Evolutionary conservation across 2,329 filamentous ascomycete species (phyloP), one percentile per base, ranked within the genome.

Genomic region (Penicillium sp.): DNA sequence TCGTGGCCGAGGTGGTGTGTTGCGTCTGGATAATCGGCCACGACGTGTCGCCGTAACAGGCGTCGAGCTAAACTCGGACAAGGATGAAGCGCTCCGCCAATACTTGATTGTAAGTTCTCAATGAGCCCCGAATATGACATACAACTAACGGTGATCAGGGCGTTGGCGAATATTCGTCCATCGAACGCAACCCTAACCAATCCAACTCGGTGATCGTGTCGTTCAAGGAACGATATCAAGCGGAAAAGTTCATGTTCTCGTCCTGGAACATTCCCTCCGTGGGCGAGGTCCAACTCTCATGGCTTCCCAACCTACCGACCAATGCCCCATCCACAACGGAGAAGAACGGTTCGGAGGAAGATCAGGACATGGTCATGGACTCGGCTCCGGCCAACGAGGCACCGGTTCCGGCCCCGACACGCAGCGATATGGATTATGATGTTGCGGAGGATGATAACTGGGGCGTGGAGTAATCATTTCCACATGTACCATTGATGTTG

Each of bases 21-120:
- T 78, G 58, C 72, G 79, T 54, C 70, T 84, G 4, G 81, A 84
- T 59, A 83, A 83, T 56, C 71, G 81, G 24, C 78, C 81, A 3
- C 76, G 75, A 56, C 74, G 76, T 43, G 70, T 84, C 39, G 73
- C 74, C 20, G 71, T 83, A 23, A 70, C 72, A 4, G 77, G 73
- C 6, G 72, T 79, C 27, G 70, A 70, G 57, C 69, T 73, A 42
- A 72, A 74, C 46, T 68, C 72, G 1, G 71, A 74, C 24, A 74
- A 74, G 57, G 81, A 83, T 49, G 80, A 82, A 58, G 75, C 77
- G 4, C 61, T 84, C 47, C 69, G 80, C 44, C 77, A 81, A 57
- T 76, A 78, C 65, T 70, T 83, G n/a, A 69, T 80, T 58, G 73
- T 76, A 66, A 61, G 71, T 64, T 43, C 29, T 39, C 13, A 3